phyloP scores from a whole-genome alignment of 2,329 filamentous ascomycete species.

The Clarireedia sp. region DNA sequence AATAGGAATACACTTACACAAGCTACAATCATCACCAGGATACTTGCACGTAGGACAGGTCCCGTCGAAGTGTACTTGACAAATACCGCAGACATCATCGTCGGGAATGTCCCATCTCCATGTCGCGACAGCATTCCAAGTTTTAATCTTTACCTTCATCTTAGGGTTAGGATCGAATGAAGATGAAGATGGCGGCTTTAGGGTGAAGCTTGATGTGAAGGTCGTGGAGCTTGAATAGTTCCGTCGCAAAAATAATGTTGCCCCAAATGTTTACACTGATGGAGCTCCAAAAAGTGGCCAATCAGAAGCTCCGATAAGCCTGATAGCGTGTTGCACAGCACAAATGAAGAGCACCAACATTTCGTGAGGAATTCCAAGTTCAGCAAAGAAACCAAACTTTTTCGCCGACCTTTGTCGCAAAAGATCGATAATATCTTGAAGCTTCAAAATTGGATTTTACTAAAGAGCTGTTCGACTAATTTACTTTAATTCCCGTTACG shows the following conservation, averaged over 20 bases:
- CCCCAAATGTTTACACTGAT: no score
- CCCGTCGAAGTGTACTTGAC: constrained; percentile 93
- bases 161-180: not conserved
- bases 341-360: not conserved
- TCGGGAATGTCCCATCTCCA: constrained; percentile 98
- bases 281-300: not conserved
- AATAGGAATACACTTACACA: constrained; percentile 52
- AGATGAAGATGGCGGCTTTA: no score
- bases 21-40: constrained; percentile 88
- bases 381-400: no score
- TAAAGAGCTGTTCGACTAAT: not conserved
- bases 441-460: not conserved
- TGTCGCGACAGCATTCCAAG: constrained; percentile 89
- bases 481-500: not conserved
- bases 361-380: no score
- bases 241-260: not conserved
- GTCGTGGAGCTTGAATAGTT: not conserved
- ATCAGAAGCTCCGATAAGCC: not conserved
- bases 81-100: constrained; percentile 97
- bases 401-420: no score
- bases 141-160: constrained; percentile 94
- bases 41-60: constrained; percentile 98
- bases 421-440: not conserved
- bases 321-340: not conserved
- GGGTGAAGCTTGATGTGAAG: not conserved